phyloP scores from a whole-genome alignment of 2,329 filamentous ascomycete genomes.

The Colletotrichum truncatum region DNA sequence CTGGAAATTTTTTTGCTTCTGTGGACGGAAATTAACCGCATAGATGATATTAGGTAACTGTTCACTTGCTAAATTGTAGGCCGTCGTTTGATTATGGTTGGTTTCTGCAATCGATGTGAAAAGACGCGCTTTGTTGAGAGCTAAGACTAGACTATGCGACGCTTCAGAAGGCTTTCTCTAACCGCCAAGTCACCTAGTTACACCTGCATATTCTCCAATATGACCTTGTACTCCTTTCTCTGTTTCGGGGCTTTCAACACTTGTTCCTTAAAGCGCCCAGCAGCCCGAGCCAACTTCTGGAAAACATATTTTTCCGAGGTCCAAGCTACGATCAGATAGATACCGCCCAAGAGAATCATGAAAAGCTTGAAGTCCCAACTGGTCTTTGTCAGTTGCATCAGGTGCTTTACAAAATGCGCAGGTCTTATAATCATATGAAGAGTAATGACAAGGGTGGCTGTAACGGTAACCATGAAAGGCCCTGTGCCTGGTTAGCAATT shows the following conservation, averaged over 20 bases:
- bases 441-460: slow-evolving; percentile 72
- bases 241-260: slow-evolving; percentile 73
- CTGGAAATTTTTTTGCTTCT: too few species aligned
- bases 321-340: slow-evolving; percentile 77
- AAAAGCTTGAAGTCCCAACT: slow-evolving; percentile 77
- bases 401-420: slow-evolving; percentile 69
- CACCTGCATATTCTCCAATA: slow-evolving; percentile 70
- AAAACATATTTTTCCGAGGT: slow-evolving; percentile 77
- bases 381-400: slow-evolving; percentile 90
- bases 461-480: slow-evolving; percentile 84
- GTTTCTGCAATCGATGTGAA: too few species aligned
- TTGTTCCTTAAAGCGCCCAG: slow-evolving; percentile 70
- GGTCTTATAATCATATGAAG: slow-evolving; percentile 85
- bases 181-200: background rate
- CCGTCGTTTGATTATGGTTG: too few species aligned
- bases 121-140: too few species aligned
- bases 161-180: too few species aligned
- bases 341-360: slow-evolving; percentile 74
- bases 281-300: slow-evolving; percentile 69
- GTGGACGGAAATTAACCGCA: too few species aligned
- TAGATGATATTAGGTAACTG: too few species aligned
- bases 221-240: slow-evolving; percentile 87
- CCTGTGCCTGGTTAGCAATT: slow-evolving; percentile 55
- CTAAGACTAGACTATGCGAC: too few species aligned
- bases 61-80: too few species aligned